Conservation (phyloP, 2,329 filamentous ascomycete species). For the Fusarium multiceps region DNA sequence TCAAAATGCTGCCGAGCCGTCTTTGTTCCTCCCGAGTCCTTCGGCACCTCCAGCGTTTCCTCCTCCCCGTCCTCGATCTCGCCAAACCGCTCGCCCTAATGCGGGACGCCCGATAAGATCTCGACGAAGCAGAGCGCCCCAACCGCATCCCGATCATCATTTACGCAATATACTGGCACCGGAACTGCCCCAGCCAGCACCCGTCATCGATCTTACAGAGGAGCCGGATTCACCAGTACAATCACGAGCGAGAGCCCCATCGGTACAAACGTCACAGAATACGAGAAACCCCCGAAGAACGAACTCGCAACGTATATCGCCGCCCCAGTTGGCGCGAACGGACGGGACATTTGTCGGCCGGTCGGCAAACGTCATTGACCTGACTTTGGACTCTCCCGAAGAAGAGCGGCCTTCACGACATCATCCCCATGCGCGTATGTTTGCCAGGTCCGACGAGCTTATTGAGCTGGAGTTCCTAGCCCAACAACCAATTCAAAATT, state of each 20-base stretch:
- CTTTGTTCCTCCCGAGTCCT: slow-evolving; percentile 35
- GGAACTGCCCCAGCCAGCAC: slow-evolving; percentile 29
- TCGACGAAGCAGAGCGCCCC: background rate
- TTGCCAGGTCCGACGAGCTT: slow-evolving; percentile 42
- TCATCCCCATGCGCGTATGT: slow-evolving; percentile 27
- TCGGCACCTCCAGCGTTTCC: slow-evolving; percentile 25
- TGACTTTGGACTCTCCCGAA: slow-evolving; percentile 60
- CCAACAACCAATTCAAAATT: slow-evolving; percentile 38
- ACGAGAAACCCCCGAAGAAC: slow-evolving; percentile 56
- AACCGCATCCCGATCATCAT: slow-evolving; percentile 5
- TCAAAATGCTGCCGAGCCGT: slow-evolving; percentile 2
- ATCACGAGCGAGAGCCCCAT: slow-evolving; percentile 49
- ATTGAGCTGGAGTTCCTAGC: slow-evolving; percentile 45
- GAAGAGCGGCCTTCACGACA: slow-evolving; percentile 44
- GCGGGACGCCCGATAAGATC: background rate
- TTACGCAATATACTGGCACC: slow-evolving; percentile 8
- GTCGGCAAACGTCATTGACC: slow-evolving; percentile 59
- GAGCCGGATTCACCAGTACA: slow-evolving; percentile 61
- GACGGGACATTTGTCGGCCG: slow-evolving; percentile 57
- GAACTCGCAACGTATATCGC: slow-evolving; percentile 54
- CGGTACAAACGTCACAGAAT: slow-evolving; percentile 19
- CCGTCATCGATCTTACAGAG: slow-evolving; percentile 62
- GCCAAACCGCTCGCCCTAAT: background rate
- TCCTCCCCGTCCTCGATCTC: background rate
- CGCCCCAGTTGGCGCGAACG: slow-evolving; percentile 58